Base-by-base conservation (phyloP, 169 alveolate species). In the Plasmodium coatneyi region DNA sequence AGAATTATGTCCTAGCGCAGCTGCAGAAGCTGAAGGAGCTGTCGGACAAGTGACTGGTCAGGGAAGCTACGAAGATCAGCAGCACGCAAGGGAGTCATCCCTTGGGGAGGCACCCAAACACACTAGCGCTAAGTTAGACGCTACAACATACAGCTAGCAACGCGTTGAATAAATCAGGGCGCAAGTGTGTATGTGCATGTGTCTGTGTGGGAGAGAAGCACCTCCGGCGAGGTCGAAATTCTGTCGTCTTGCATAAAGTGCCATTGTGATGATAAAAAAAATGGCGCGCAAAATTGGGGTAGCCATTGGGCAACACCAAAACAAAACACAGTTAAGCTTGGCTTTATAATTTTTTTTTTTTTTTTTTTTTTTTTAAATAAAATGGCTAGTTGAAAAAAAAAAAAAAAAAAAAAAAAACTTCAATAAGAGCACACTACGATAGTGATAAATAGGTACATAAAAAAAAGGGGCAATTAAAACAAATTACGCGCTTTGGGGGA, bases 1-100 rank as follows among this genome's bases (percentile, higher is more conserved):
- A 25, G 19, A 79, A 66, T 76, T 87, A 56, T 54, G n/a, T 87
- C 7, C 49, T 25, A 22, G 19, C 81, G 14, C 83, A 87, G 39
- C 19, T 87, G 22, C 70, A 79, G 32, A 54, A 36, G 52, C 52
- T 76, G n/a, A 78, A 87, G 28, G 83, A 87, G 4, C 9, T 87
- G 2, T 16, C 19, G 60, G 46, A 39, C 56, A 12, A 46, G 56
- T 46, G 56, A 46, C 2, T 46, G n/a, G n/a, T 12, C 56, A 12
- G n/a, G n/a, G 56, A 12, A 12, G 0, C 56, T 5, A 12, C 16
- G 5, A 46, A 46, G n/a, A 46, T 10, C n/a, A 12, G 56, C 56
- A 9, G n/a, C n/a, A 46, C 56, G 0, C n/a, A 46, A 16, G 0
- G 54, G 2, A 46, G 56, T n/a, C n/a, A n/a, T n/a, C n/a, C n/a